Evolutionary conservation across 83 land plant genomes (phyloP).

Genomic region (Thuja plicata): DNA sequence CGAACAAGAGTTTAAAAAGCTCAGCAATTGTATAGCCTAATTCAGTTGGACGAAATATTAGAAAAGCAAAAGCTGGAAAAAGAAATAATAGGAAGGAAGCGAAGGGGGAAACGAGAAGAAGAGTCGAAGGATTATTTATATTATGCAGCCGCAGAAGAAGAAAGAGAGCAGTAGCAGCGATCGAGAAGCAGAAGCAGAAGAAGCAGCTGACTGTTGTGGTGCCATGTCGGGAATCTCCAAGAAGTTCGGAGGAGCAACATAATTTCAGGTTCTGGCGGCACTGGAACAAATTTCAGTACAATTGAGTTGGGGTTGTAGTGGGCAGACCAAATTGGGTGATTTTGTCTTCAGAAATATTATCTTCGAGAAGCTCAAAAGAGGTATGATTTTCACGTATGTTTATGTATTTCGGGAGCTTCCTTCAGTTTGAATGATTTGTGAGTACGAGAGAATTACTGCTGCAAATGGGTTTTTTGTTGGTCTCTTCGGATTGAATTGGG

Average conservation of each 20-base stretch:
- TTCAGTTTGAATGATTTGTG: neutral
- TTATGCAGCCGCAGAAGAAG: neutral
- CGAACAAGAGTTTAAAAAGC: neutral
- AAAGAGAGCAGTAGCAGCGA: neutral
- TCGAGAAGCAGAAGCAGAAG: neutral
- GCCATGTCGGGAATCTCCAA: slow-evolving; percentile 8
- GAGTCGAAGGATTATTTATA: neutral
- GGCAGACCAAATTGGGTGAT: neutral
- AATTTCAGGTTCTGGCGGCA: neutral
- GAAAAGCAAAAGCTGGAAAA: neutral
- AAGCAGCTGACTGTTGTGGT: neutral
- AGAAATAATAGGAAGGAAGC: neutral
- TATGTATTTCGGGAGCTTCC: neutral
- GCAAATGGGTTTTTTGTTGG: slow-evolving; percentile 3
- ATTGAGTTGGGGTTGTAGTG: slow-evolving; percentile 13
- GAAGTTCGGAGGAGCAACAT: neutral
- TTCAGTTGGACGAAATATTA: neutral
- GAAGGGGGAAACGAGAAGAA: neutral
- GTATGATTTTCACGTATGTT: neutral
- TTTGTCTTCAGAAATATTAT: neutral
- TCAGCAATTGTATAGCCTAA: neutral
- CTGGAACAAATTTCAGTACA: neutral
- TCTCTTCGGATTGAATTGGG: neutral
- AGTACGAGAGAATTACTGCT: neutral
- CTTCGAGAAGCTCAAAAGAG: neutral